phyloP scores from a whole-genome alignment of 495 filamentous ascomycete species.

The Neurospora cerealis region DNA sequence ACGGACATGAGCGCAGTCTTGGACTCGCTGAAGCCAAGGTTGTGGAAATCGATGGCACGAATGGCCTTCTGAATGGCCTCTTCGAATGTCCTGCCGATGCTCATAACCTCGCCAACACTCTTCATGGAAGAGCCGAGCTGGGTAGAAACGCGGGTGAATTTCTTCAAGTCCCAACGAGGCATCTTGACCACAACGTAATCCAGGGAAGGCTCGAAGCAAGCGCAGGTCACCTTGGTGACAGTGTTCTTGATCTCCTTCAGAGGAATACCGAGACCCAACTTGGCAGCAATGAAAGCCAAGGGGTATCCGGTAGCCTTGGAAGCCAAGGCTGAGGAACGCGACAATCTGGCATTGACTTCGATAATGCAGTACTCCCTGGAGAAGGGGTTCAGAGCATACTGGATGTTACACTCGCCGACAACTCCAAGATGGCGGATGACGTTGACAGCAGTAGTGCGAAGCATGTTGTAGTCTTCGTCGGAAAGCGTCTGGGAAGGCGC shows the following conservation, averaged over 20 bases:
- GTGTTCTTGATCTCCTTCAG: constrained; percentile 95
- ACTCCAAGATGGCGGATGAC: constrained; percentile 96
- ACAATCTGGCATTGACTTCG: constrained; percentile 95
- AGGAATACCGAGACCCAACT: constrained; percentile 87
- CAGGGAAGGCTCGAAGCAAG: constrained; percentile 97
- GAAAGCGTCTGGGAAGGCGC: constrained; percentile 91
- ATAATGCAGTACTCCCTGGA: constrained; percentile 98
- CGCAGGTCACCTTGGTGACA: constrained; percentile 91
- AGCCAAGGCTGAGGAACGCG: constrained; percentile 85
- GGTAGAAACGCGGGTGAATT: constrained; percentile 93
- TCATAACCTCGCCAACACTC: constrained; percentile 99
- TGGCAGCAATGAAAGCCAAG: constrained; percentile 90
- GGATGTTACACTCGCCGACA: constrained; percentile 97
- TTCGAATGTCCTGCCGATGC: constrained; percentile 91
- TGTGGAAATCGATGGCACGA: constrained; percentile 86
- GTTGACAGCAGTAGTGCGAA: constrained; percentile 96
- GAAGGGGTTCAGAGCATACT: constrained; percentile 95
- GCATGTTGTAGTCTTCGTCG: constrained; percentile 99
- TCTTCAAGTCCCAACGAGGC: constrained; percentile 96
- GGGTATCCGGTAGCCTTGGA: constrained; percentile 98
- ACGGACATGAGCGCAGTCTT: constrained; percentile 79
- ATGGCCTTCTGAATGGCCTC: constrained; percentile 99
- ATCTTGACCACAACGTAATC: constrained; percentile 99
- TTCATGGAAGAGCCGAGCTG: constrained; percentile 97
- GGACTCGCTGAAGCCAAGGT: constrained; percentile 90